phyloP scores from a whole-genome alignment of 169 alveolate genomes.

The Nephromyces sp. region DNA sequence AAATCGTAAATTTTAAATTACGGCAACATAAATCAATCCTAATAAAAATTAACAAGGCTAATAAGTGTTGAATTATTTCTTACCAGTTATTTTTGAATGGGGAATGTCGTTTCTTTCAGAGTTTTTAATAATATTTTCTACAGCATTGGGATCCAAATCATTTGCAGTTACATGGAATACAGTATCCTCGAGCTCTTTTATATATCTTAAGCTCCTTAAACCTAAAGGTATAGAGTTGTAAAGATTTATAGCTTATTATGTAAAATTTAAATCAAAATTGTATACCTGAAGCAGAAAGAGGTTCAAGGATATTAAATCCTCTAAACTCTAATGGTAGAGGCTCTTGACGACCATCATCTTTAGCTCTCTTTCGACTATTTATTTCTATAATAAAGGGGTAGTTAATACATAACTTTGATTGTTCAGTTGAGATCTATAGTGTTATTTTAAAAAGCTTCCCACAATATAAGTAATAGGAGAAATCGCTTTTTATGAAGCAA shows the following conservation, averaged over 20 bases:
- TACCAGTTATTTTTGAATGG: slow-evolving; percentile 28
- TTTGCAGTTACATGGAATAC: slow-evolving; percentile 58
- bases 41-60: too few relatives aligned
- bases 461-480: too few relatives aligned
- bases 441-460: too few relatives aligned
- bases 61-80: too few relatives aligned
- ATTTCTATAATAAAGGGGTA: neutral
- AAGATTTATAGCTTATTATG: too few relatives aligned
- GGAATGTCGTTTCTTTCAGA: slow-evolving; percentile 57
- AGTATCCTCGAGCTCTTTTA: slow-evolving; percentile 55
- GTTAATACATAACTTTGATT: too few relatives aligned
- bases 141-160: slow-evolving; percentile 77
- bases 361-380: slow-evolving; percentile 8
- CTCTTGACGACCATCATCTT: slow-evolving; percentile 20
- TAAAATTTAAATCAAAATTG: too few relatives aligned
- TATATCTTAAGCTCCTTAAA: slow-evolving; percentile 70
- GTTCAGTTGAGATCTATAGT: too few relatives aligned
- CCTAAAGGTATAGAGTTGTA: slow-evolving; percentile 75
- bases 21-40: too few relatives aligned
- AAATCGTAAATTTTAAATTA: too few relatives aligned
- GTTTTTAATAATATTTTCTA: slow-evolving; percentile 59
- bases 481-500: too few relatives aligned
- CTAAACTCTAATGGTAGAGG: slow-evolving; percentile 17
- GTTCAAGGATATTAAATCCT: slow-evolving; percentile 32
- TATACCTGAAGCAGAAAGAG: slow-evolving; percentile 36